Conservation (phyloP, 805 yeast species). For the Starmerella stigmatis region DNA sequence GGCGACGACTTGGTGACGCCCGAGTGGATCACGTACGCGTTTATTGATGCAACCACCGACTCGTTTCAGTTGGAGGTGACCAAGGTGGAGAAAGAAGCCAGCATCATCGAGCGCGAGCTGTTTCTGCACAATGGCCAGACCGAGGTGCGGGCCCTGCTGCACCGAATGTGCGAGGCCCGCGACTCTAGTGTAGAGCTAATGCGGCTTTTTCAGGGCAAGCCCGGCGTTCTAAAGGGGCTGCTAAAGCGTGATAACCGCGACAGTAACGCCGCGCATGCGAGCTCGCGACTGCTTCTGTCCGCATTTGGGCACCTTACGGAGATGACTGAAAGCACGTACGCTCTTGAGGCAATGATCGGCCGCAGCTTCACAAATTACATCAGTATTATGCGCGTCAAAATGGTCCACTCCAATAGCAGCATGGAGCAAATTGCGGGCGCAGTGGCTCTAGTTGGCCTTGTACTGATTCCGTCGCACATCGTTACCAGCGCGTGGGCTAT, state of each 20-base stretch:
- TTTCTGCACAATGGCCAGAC: conserved; percentile 5
- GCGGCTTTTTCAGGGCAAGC: conserved; percentile 8
- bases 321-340: background rate
- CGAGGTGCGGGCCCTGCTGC: background rate
- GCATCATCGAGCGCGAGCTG: conserved; percentile 5
- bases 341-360: conserved; percentile 5
- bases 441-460: conserved; percentile 4
- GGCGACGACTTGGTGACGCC: background rate
- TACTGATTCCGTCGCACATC: conserved; percentile 8
- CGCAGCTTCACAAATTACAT: conserved; percentile 9
- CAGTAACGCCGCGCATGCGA: background rate
- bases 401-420: conserved; percentile 10
- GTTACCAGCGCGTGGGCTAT: conserved; percentile 12
- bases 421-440: conserved; percentile 10
- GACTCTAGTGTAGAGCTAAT: conserved; percentile 3
- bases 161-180: conserved; percentile 6
- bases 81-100: conserved; percentile 2
- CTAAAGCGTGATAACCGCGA: background rate
- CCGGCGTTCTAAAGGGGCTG: background rate
- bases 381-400: conserved; percentile 11
- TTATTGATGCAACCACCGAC: conserved; percentile 7
- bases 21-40: conserved; percentile 2
- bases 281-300: background rate
- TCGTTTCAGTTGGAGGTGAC: background rate
- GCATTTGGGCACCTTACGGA: conserved; percentile 5